Percentiles rank a stretch among this genome's conserved stretches.
phyloP scores from a whole-genome alignment of 2,329 filamentous ascomycete genomes.

The Cercospora janseana region DNA sequence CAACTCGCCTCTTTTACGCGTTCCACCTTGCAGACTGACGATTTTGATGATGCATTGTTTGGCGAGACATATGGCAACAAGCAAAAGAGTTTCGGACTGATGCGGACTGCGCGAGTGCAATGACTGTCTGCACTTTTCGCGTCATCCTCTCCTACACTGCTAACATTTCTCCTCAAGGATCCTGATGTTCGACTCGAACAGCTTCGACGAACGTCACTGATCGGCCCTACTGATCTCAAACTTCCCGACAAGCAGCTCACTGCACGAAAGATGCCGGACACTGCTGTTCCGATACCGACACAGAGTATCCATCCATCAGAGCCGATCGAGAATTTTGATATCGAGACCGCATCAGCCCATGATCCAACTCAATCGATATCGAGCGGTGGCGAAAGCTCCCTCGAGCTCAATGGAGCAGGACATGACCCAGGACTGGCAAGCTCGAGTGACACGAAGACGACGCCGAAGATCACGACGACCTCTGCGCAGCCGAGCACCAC shows the following conservation, averaged over 20 bases:
- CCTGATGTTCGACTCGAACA: constrained; percentile 48
- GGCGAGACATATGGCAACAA: too few relatives aligned
- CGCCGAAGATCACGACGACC: constrained; percentile 21
- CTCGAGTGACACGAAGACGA: neutral
- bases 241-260: constrained; percentile 32
- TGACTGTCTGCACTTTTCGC: neutral
- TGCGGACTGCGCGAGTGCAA: too few relatives aligned
- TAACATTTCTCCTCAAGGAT: constrained; percentile 40
- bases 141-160: constrained; percentile 11
- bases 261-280: constrained; percentile 35
- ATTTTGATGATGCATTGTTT: neutral
- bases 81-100: too few relatives aligned
- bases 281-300: constrained; percentile 30
- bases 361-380: too few relatives aligned
- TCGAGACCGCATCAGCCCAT: too few relatives aligned
- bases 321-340: too few relatives aligned
- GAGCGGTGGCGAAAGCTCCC: constrained; percentile 18
- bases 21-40: constrained; percentile 15
- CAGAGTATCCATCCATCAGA: constrained; percentile 15
- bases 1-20: constrained; percentile 14
- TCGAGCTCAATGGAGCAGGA: constrained; percentile 13
- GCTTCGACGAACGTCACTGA: constrained; percentile 47
- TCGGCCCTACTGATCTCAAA: constrained; percentile 33
- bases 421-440: constrained; percentile 6
- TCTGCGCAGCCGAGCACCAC: constrained; percentile 8